Evolutionary conservation across 495 filamentous ascomycete species (phyloP).

Genomic region (Achaetomiella virescens): DNA sequence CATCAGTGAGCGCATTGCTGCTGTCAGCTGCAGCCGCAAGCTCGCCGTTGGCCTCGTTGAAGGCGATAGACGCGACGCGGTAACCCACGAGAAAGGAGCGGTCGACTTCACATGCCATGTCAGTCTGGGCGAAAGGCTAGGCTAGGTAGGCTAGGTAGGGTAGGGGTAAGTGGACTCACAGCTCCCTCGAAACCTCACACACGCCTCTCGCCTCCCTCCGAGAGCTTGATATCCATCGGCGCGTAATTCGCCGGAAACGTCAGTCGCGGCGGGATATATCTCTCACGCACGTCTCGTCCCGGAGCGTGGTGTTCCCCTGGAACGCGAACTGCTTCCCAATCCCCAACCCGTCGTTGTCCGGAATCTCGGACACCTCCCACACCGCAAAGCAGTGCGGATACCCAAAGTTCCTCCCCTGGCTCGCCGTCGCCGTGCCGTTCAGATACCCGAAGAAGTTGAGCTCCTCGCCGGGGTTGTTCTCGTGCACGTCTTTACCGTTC

Average conservation of each 20-base stretch:
- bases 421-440: constrained; percentile 36
- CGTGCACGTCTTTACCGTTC: constrained; percentile 55
- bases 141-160: too few relatives aligned
- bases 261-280: constrained; percentile 39
- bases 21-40: constrained; percentile 33
- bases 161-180: constrained; percentile 30
- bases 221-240: constrained; percentile 50
- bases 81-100: constrained; percentile 46
- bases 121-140: neutral
- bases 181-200: constrained; percentile 50
- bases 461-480: constrained; percentile 69
- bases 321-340: constrained; percentile 48
- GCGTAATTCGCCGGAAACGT: constrained; percentile 51
- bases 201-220: constrained; percentile 35
- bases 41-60: constrained; percentile 32
- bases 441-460: constrained; percentile 62
- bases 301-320: constrained; percentile 34
- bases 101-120: constrained; percentile 27
- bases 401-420: constrained; percentile 44
- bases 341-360: constrained; percentile 37
- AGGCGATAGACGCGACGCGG: constrained; percentile 36
- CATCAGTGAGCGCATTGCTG: constrained; percentile 34
- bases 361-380: constrained; percentile 52
- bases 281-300: constrained; percentile 40
- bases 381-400: constrained; percentile 59